Evolutionary conservation across 2,329 filamentous ascomycete species (phyloP), one percentile per base, ranked within the genome.

Genomic region (Sporothrix brasiliensis): DNA sequence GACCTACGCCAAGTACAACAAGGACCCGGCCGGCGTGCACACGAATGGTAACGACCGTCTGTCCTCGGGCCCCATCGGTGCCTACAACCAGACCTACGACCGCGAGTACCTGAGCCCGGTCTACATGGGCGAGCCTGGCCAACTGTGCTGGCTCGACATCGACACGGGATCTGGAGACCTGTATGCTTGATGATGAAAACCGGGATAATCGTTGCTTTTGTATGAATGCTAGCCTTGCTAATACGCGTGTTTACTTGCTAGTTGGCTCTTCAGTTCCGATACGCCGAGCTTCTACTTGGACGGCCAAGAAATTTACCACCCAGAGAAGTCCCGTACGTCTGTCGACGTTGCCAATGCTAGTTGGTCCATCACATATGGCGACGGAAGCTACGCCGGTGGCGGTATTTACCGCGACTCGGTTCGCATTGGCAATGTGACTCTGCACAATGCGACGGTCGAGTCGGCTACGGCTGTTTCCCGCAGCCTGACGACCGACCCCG

Each of bases 81-180:
- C 81, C 1, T 72, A 75, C 39, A 77, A 78, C 65, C 73, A 78
- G 60, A 74, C 49, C 13, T 75, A 82, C 63, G 88, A 90, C 73
- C 79, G 80, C 3, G 84, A 89, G 76, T 90, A 89, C 70, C 79
- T 89, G 41, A 84, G 86, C 70, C 87, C 89, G 0, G 86, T 93
- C 61, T 83, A 81, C 2, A 81, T 93, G 73, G 91, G 91, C 58
- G 85, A 76, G 1, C 83, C 83, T 6, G 74, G 77, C 6, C 87
- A 89, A 74, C 85, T 81, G 3, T 77, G 92, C 73, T 85, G 88
- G 71, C 78, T 93, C 72, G 89, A 92, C 77, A 85, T 93, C 72
- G 91, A 93, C 74, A 93, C 91, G 16, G 86, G 85, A 13, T 87
- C 85, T 9, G 80, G 83, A 11, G 86, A 87, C 71, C 78, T 86